Evolutionary conservation across 2,329 filamentous ascomycete species (phyloP).

Genomic region (Exophiala phaeomuriformis): DNA sequence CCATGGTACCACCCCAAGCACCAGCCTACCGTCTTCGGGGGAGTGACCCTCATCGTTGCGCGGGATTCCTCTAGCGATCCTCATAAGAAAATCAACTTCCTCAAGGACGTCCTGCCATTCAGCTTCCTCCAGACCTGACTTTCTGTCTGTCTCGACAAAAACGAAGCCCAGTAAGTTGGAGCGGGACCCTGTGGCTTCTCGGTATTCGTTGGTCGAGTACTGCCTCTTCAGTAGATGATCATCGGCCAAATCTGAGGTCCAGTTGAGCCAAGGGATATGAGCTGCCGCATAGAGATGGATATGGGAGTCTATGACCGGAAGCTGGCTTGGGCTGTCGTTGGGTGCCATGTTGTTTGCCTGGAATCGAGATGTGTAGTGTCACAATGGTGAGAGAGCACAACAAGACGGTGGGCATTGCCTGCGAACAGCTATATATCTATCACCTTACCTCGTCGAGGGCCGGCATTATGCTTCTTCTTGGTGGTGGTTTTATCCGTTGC

Average conservation of each 20-base stretch:
- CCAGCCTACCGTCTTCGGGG: constrained; percentile 46
- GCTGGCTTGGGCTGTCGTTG: neutral
- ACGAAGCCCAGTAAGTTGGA: constrained; percentile 60
- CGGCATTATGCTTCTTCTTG: too few species aligned
- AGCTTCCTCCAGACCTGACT: constrained; percentile 49
- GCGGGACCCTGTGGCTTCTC: constrained; percentile 34
- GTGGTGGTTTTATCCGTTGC: too few species aligned
- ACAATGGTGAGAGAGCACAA: too few species aligned
- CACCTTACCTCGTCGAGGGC: too few species aligned
- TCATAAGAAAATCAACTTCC: constrained; percentile 63
- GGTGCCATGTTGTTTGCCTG: constrained; percentile 3
- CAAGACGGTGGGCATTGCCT: too few species aligned
- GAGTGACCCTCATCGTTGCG: constrained; percentile 53
- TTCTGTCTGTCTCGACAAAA: constrained; percentile 75
- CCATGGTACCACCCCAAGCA: constrained; percentile 72
- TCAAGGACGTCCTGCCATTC: constrained; percentile 62
- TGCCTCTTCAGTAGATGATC: constrained; percentile 55
- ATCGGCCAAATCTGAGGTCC: constrained; percentile 50
- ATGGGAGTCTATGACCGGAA: constrained; percentile 72
- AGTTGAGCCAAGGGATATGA: constrained; percentile 60
- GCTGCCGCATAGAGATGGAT: constrained; percentile 75
- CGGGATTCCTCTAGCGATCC: constrained; percentile 57
- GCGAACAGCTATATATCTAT: too few species aligned
- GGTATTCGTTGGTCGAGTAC: constrained; percentile 60
- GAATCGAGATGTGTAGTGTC: neutral